Percentiles rank a stretch among this genome's conserved stretches.
Conservation (phyloP, 345 rosid genomes). For the Gossypium ekmanianum region DNA sequence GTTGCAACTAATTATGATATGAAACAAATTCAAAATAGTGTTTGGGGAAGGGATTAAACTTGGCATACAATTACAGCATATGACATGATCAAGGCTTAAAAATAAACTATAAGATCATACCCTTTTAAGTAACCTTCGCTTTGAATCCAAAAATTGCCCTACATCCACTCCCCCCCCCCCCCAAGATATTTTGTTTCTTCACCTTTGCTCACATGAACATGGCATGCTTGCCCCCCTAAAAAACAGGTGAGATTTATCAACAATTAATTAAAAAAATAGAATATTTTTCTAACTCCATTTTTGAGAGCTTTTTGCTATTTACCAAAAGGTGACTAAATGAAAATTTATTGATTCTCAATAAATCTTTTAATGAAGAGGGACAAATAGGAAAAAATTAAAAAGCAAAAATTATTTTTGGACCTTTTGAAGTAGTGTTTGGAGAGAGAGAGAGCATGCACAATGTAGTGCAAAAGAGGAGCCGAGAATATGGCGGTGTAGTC, state of each 20-base stretch:
- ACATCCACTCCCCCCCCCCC: neutral
- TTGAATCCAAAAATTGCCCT: constrained; percentile 6
- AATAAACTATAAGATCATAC: neutral
- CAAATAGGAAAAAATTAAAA: neutral
- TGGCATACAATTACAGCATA: neutral
- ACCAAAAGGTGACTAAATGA: neutral
- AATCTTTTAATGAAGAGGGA: neutral
- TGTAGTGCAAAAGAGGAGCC: neutral
- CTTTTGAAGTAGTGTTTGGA: neutral
- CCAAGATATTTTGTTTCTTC: neutral
- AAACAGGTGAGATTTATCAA: no score
- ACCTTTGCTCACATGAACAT: constrained; percentile 5
- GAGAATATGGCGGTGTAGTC: constrained; percentile 21
- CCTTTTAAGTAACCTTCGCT: constrained; percentile 10
- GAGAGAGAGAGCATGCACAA: neutral
- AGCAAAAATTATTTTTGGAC: neutral
- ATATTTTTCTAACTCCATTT: neutral
- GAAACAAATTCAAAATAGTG: neutral
- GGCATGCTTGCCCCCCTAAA: constrained; percentile 4
- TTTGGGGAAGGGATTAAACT: neutral
- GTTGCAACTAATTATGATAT: neutral
- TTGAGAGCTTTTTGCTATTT: neutral
- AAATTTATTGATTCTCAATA: neutral
- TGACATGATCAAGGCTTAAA: neutral
- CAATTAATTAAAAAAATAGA: neutral